Percentiles rank a stretch among this genome's conserved stretches.
phyloP scores from a whole-genome alignment of 2,329 filamentous ascomycete genomes.

The Botrytis paeoniae region DNA sequence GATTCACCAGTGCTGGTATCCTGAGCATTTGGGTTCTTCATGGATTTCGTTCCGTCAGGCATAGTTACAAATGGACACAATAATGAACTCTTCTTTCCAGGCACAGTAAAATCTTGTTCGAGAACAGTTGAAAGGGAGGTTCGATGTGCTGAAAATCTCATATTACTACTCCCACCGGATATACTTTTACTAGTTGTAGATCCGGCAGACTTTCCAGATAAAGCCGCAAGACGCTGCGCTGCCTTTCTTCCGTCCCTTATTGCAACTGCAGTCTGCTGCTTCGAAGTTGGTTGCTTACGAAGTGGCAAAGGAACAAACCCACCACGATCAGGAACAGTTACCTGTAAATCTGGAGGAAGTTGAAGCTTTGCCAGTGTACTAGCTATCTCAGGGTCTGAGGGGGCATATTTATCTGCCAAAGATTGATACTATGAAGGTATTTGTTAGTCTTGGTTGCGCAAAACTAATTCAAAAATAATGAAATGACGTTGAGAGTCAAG shows the following conservation, averaged over 20 bases:
- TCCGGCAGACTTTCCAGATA: slow-evolving; percentile 43
- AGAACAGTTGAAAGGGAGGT: slow-evolving; percentile 64
- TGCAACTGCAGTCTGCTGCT: slow-evolving; percentile 59
- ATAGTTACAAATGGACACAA: slow-evolving; percentile 71
- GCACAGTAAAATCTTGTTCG: slow-evolving; percentile 87
- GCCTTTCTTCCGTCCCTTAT: slow-evolving; percentile 63
- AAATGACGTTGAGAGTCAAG: slow-evolving; percentile 27
- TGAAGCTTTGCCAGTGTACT: slow-evolving; percentile 66
- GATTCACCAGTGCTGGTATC: slow-evolving; percentile 30
- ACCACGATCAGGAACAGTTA: slow-evolving; percentile 30
- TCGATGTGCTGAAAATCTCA: slow-evolving; percentile 43
- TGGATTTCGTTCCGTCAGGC: slow-evolving; percentile 22
- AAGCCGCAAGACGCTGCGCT: slow-evolving; percentile 50
- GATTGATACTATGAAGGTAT: slow-evolving; percentile 54
- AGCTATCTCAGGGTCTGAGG: slow-evolving; percentile 59
- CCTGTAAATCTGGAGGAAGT: slow-evolving; percentile 50
- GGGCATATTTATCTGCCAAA: slow-evolving; percentile 66
- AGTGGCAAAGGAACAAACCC: slow-evolving; percentile 37
- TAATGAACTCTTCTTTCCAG: slow-evolving; percentile 74
- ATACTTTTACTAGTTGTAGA: slow-evolving; percentile 45
- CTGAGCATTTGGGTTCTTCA: slow-evolving; percentile 26
- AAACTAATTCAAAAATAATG: slow-evolving; percentile 17
- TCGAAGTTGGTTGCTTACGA: slow-evolving; percentile 37
- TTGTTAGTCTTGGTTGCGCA: slow-evolving; percentile 32
- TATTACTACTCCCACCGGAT: slow-evolving; percentile 40